Percentiles rank a stretch among this genome's conserved stretches.
Evolutionary conservation across 352 stramenopile genomes (phyloP).

Genomic region (Peronosclerospora sorghi): DNA sequence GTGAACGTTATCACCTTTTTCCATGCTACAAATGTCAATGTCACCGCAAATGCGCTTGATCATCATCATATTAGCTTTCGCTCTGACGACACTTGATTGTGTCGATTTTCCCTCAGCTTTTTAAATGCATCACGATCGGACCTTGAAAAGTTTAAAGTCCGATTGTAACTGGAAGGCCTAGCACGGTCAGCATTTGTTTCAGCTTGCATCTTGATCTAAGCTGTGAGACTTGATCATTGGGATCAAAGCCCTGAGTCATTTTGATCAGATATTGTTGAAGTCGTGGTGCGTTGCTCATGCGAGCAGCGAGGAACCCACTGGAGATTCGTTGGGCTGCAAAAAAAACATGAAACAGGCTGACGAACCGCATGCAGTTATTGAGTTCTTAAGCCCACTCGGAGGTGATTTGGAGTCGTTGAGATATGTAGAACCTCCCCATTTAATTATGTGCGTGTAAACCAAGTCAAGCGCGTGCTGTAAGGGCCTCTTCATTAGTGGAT

Average conservation of each 20-base stretch:
- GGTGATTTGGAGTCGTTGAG: slow-evolving; percentile 36
- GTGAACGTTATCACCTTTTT: slow-evolving; percentile 48
- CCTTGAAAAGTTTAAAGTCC: slow-evolving; percentile 66
- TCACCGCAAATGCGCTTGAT: slow-evolving; percentile 62
- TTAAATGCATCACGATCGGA: slow-evolving; percentile 70
- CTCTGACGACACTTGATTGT: slow-evolving; percentile 62
- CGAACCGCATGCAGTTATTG: slow-evolving; percentile 12
- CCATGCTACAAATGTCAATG: slow-evolving; percentile 74
- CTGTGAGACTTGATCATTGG: slow-evolving; percentile 20
- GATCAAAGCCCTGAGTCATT: slow-evolving; percentile 66
- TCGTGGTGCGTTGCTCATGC: slow-evolving; percentile 58
- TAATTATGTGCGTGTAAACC: too few species aligned
- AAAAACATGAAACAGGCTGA: slow-evolving; percentile 38
- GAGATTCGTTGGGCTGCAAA: slow-evolving; percentile 66
- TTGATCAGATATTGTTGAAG: slow-evolving; percentile 74
- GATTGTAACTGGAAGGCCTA: slow-evolving; percentile 32
- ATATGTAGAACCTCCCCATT: too few species aligned
- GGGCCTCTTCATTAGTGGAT: too few species aligned
- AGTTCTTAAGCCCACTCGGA: slow-evolving; percentile 40
- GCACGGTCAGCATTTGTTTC: too few species aligned
- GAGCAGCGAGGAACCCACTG: slow-evolving; percentile 53
- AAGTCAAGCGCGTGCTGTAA: too few species aligned
- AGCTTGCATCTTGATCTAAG: too few species aligned
- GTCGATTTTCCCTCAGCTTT: slow-evolving; percentile 65
- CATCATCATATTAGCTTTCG: slow-evolving; percentile 71